Evolutionary conservation across 2,329 filamentous ascomycete genomes (phyloP), one percentile per base, ranked within the genome.

Genomic region (Chaetomiaceae sp.): DNA sequence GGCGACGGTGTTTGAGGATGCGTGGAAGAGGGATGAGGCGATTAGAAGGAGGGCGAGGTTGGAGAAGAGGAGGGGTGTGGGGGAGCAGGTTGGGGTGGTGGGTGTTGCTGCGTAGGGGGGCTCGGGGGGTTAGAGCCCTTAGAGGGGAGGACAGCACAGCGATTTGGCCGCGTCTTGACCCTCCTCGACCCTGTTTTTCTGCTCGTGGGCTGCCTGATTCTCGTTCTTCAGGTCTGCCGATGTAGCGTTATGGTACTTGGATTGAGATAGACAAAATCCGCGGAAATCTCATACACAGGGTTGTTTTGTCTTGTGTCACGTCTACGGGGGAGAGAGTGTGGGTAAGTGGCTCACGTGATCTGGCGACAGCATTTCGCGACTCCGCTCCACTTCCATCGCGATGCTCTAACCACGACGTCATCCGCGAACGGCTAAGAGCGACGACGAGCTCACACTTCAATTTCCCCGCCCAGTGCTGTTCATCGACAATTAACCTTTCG

Each of bases 1-100:
- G 66, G 78, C 78, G 56, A 87, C 85, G 2, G 64, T 81, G 15
- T 94, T 94, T 65, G 89, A 94, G 70, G 84, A 89, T 66, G 75
- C 76, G 0, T 87, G 83, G 82, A 69, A 63, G 39, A 65, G 68
- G 45, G 65, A 69, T 43, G 63, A 68, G 46, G 57, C 33, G 29
- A 29, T 55, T 14, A 62, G 45, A 46, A 36, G 53, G 46, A 59
- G 39, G 59, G 25, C 42, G 15, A 63, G 36, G 54, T 2, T 57
- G 20, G 59, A 55, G 36, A 59, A 54, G 55, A 45, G 55, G 46
- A 54, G 47, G 52, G 51, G 50, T 22, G 55, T 34, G 47, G 43
- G 54, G 47, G 53, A 37, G 11, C 34, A 42, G 38, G n/a, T 23
- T 34, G 44, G 7, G 6, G 38, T 54, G 44, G 55, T 56, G n/a